These are phyloP conservation scores for Cerioporus squamosus DNA, from an alignment of 1,284 basidiomycete species.

Conservation along the genomic window DNA sequence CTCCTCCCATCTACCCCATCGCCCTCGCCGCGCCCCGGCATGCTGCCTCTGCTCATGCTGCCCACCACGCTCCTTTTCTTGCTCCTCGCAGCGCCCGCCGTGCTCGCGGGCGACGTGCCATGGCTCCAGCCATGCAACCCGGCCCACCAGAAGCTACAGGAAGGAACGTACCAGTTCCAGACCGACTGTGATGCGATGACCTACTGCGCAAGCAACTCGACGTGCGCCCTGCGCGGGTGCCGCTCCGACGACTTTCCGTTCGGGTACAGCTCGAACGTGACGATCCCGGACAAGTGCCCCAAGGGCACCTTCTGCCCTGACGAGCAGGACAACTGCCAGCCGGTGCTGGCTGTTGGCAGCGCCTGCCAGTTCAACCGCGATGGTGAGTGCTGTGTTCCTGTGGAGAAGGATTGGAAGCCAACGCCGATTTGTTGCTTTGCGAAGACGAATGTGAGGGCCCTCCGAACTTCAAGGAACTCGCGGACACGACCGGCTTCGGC, in stretches of 20 bases:
- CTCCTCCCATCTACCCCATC: background rate
- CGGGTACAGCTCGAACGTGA: slow-evolving; percentile 52
- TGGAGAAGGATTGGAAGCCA: background rate
- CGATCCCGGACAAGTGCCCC: slow-evolving; percentile 66
- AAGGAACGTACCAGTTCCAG: slow-evolving; percentile 76
- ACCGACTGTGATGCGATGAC: slow-evolving; percentile 75
- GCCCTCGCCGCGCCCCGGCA: background rate
- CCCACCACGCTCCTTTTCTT: slow-evolving; percentile 46
- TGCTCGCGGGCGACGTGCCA: slow-evolving; percentile 46
- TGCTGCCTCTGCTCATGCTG: slow-evolving; percentile 34
- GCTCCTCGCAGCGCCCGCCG: slow-evolving; percentile 34
- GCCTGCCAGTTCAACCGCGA: slow-evolving; percentile 88
- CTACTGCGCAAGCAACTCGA: slow-evolving; percentile 63
- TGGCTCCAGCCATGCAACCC: slow-evolving; percentile 55
- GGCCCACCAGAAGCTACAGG: slow-evolving; percentile 67
- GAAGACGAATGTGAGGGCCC: slow-evolving; percentile 79
- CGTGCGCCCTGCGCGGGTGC: slow-evolving; percentile 72
- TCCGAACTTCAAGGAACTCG: slow-evolving; percentile 64
- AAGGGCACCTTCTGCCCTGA: slow-evolving; percentile 81
- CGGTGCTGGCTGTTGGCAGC: slow-evolving; percentile 62
- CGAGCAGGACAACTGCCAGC: slow-evolving; percentile 75
- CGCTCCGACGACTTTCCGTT: slow-evolving; percentile 79
- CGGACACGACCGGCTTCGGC: slow-evolving; percentile 58
- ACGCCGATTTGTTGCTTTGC: background rate
- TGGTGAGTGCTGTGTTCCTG: slow-evolving; percentile 49